Evolutionary conservation across 768 basidiomycete genomes (phyloP).

Genomic region (Boletus subcaerulescens): DNA sequence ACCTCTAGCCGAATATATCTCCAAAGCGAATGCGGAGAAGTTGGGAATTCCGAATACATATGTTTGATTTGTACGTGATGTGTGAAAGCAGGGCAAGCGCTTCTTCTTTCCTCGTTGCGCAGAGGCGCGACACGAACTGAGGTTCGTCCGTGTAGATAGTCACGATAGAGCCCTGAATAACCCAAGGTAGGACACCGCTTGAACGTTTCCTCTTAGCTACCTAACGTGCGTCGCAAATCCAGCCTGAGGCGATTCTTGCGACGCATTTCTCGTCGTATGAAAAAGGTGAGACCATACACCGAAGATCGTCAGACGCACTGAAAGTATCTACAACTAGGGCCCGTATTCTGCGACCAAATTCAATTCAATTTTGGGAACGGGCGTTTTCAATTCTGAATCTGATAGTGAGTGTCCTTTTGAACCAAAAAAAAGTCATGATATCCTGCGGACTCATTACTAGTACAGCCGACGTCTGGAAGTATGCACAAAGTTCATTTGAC

Average conservation of each 20-base stretch:
- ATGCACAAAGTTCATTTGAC: background rate
- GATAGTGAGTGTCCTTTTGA: too few relatives aligned
- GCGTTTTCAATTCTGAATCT: too few relatives aligned
- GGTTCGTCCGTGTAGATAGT: too few relatives aligned
- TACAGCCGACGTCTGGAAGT: slow-evolving; percentile 40
- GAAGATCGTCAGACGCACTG: background rate
- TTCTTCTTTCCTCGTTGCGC: too few relatives aligned
- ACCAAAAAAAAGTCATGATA: background rate
- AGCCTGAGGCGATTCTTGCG: slow-evolving; percentile 38
- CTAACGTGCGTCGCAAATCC: background rate
- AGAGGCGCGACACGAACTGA: too few relatives aligned
- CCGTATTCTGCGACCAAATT: slow-evolving; percentile 26
- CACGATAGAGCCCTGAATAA: too few relatives aligned
- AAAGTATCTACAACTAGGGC: slow-evolving; percentile 12
- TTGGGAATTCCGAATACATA: too few relatives aligned
- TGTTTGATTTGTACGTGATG: too few relatives aligned
- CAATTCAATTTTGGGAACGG: slow-evolving; percentile 1
- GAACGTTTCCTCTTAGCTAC: background rate
- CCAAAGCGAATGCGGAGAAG: too few relatives aligned
- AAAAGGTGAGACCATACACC: slow-evolving; percentile 28
- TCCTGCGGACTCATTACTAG: background rate
- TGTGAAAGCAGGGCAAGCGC: too few relatives aligned
- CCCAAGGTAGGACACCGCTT: too few relatives aligned
- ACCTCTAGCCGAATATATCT: too few relatives aligned
- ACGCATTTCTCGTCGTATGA: slow-evolving; percentile 37